Evolutionary conservation across 768 basidiomycete species (phyloP), one percentile per base, ranked within the genome.

Genomic region (Mycena albidolilacea): DNA sequence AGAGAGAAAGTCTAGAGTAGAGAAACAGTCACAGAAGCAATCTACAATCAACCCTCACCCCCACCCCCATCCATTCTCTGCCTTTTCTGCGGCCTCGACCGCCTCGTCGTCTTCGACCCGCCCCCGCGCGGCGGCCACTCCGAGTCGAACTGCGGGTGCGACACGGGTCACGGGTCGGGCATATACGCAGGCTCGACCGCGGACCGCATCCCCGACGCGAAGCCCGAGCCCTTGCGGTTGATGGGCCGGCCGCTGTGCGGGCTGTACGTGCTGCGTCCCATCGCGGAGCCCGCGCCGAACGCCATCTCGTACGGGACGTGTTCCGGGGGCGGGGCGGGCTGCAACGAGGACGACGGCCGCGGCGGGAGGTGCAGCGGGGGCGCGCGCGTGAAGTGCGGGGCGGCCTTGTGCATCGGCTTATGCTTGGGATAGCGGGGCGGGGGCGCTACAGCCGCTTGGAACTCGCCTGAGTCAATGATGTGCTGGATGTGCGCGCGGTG

Each of bases 401-500:
- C 58, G 9, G 39, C 54, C 39, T 21, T 21, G 39, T 12, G 23
- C 12, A 6, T 14, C 19, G 23, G 58, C 12, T 30, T 38, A 38
- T 66, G 65, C 35, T 41, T 62, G 5, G 70, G 70, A 44, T 67
- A 65, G 30, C 70, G 70, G 7, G 70, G 64, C 60, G 65, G 57
- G 14, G 70, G 70, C 14, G 70, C 62, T 5, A 67, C 48, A 7
- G 70, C 60, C 2, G 52, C 62, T n/a, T 30, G 43, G 38, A 67
- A 66, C 67, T 63, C 54, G 1, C 71, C 71, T 11, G 61, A 58
- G 35, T 69, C 72, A 43, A 73, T 63, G 64, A 73, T 64, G 30
- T 61, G 63, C 72, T 69, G 62, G 55, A 73, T 73, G 21, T 73
- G 72, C 17, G 67, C 59, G 35, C 72, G 72, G 67, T 73, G 72